phyloP scores from a whole-genome alignment of 371 early-diverging fungal species.

The Rhizopus sp. region DNA sequence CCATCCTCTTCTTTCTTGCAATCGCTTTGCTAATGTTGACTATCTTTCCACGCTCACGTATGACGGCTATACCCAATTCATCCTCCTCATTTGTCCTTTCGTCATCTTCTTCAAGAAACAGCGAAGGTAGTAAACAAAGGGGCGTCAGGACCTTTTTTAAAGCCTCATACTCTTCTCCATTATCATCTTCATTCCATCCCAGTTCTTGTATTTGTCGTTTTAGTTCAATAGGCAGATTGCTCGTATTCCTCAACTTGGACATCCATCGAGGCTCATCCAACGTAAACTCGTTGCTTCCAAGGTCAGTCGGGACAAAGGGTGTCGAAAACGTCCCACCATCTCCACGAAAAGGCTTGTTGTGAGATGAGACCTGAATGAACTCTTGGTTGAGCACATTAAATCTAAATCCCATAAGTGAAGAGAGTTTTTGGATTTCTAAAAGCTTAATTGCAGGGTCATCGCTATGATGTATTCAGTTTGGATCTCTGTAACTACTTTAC shows the following conservation, averaged over 20 bases:
- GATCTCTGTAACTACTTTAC: background rate
- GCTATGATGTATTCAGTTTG: conserved; percentile 23
- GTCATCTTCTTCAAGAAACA: conserved; percentile 60
- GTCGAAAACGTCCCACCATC: conserved; percentile 55
- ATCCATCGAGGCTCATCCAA: conserved; percentile 66
- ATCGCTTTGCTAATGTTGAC: conserved; percentile 33
- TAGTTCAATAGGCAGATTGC: conserved; percentile 61
- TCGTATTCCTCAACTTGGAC: conserved; percentile 56
- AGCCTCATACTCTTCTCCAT: conserved; percentile 54
- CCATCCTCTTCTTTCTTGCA: conserved; percentile 40
- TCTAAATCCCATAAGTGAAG: conserved; percentile 53
- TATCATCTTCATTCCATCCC: conserved; percentile 65
- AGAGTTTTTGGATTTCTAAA: conserved; percentile 46
- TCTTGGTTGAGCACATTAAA: conserved; percentile 57
- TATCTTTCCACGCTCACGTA: conserved; percentile 14
- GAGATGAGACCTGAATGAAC: conserved; percentile 51
- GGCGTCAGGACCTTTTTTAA: conserved; percentile 54
- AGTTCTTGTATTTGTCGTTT: conserved; percentile 62
- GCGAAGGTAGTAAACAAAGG: conserved; percentile 52
- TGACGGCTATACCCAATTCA: conserved; percentile 5
- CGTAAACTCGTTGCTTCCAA: conserved; percentile 62
- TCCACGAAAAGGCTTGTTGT: conserved; percentile 59
- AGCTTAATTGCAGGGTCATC: conserved; percentile 50
- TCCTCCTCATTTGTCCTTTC: conserved; percentile 32
- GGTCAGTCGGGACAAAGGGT: conserved; percentile 61